Percentiles rank a stretch among this genome's conserved stretches.
These are phyloP conservation scores for Fusarium subglutinans DNA, from an alignment of 2,329 filamentous ascomycete species.

Conservation along the genomic window DNA sequence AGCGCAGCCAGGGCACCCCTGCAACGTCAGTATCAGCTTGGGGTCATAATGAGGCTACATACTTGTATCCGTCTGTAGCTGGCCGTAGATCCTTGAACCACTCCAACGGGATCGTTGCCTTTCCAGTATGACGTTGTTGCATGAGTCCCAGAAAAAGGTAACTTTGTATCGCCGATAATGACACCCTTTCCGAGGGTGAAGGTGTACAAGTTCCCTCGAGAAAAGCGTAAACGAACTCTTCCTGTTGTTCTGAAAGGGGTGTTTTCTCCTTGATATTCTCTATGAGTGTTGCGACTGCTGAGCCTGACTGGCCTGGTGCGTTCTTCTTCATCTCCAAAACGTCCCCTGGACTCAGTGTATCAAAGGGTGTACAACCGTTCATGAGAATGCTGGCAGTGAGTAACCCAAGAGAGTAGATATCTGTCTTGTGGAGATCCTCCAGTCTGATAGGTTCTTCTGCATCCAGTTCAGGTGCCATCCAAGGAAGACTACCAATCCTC, in stretches of 20 bases:
- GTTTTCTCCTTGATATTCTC: background rate
- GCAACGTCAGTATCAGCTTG: background rate
- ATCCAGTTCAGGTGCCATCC: background rate
- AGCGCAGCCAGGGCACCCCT: background rate
- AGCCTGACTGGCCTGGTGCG: background rate
- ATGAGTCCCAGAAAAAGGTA: background rate
- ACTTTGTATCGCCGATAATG: background rate
- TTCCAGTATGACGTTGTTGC: background rate
- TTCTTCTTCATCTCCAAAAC: background rate
- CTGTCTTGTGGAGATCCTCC: background rate
- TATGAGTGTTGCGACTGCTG: background rate
- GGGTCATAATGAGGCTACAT: no score
- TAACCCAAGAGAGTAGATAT: background rate
- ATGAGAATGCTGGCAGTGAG: background rate
- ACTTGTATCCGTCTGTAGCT: background rate
- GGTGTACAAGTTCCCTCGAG: background rate
- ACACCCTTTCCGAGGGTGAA: accelerated
- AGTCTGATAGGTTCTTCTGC: background rate
- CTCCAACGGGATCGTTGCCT: background rate
- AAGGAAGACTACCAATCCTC: background rate
- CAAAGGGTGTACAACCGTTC: background rate
- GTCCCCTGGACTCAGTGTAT: background rate
- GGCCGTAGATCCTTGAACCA: background rate
- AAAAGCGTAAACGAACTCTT: background rate
- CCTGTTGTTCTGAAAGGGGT: background rate